A percentile compares a stretch with the other conserved stretches of the same genome.
Evolutionary conservation across 2,329 filamentous ascomycete species (phyloP).

Genomic region (Cercospora sp.): DNA sequence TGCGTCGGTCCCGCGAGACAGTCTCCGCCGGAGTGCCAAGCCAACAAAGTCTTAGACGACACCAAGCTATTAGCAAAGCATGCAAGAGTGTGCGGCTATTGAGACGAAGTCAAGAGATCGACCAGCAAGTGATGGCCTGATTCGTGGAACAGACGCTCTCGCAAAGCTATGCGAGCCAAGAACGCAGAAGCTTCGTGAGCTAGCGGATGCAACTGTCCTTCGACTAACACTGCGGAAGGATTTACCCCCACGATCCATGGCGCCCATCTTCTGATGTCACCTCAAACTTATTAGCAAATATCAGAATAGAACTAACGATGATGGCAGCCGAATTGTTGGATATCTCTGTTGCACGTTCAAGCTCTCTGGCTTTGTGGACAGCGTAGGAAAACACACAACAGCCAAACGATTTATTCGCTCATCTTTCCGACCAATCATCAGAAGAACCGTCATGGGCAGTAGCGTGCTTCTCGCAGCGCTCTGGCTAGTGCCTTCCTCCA

Average conservation of each 20-base stretch:
- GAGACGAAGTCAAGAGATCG: not conserved
- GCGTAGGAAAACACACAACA: not conserved
- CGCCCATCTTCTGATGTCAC: not conserved
- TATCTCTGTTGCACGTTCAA: not conserved
- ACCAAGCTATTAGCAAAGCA: not conserved
- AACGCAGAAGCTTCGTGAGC: not conserved
- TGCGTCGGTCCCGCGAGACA: not conserved
- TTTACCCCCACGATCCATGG: not conserved
- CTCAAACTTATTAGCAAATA: not conserved
- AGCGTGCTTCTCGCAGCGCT: not conserved
- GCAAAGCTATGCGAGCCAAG: not conserved
- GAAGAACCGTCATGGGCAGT: not conserved
- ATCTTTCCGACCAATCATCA: not conserved
- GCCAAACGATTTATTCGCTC: not conserved
- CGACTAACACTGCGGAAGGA: not conserved
- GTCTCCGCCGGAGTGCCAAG: not conserved
- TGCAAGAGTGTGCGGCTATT: not conserved
- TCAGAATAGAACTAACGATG: not conserved
- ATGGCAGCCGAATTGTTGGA: not conserved
- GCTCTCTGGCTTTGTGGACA: not conserved
- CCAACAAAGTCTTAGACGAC: not conserved
- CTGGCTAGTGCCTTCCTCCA: not conserved
- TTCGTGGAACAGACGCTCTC: not conserved
- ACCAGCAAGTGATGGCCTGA: not conserved
- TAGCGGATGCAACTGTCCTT: not conserved